Conservation (phyloP, 345 rosid species). For the Jatropha curcas region DNA sequence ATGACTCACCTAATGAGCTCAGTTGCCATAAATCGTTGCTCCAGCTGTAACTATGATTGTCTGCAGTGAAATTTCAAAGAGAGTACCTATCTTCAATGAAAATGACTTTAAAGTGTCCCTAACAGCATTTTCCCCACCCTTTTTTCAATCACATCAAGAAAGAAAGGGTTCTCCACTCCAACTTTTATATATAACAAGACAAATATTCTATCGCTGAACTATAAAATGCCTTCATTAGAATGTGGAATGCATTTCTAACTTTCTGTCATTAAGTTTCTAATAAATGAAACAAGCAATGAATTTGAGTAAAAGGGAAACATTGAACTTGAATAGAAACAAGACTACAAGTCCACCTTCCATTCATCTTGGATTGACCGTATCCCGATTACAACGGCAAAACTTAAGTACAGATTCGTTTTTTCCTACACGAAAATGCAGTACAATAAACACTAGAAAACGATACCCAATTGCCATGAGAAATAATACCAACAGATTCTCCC, state of each 20-base stretch:
- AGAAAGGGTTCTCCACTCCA: too few species aligned
- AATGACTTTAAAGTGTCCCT: too few species aligned
- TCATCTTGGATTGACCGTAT: constrained; percentile 48
- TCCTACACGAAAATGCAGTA: constrained; percentile 52
- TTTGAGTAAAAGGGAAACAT: not conserved
- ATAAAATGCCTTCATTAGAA: not conserved
- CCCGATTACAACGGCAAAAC: constrained; percentile 37
- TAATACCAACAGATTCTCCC: constrained; percentile 80
- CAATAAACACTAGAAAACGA: constrained; percentile 57
- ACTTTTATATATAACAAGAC: too few species aligned
- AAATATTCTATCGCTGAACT: too few species aligned
- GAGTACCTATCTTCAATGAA: too few species aligned
- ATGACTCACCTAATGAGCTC: too few species aligned
- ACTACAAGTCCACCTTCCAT: constrained; percentile 13
- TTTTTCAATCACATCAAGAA: too few species aligned
- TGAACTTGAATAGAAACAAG: not conserved
- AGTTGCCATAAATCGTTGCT: too few species aligned
- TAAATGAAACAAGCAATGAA: not conserved
- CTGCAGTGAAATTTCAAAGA: too few species aligned
- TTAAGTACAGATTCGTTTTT: constrained; percentile 32
- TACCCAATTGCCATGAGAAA: constrained; percentile 81
- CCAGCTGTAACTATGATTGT: too few species aligned
- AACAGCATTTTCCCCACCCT: too few species aligned
- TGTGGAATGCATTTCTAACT: not conserved
- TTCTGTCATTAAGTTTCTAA: not conserved